A percentile compares a stretch with the other conserved stretches of the same genome.
Conservation (phyloP, 164 flowering plant genomes). For the Annona squamosa region DNA sequence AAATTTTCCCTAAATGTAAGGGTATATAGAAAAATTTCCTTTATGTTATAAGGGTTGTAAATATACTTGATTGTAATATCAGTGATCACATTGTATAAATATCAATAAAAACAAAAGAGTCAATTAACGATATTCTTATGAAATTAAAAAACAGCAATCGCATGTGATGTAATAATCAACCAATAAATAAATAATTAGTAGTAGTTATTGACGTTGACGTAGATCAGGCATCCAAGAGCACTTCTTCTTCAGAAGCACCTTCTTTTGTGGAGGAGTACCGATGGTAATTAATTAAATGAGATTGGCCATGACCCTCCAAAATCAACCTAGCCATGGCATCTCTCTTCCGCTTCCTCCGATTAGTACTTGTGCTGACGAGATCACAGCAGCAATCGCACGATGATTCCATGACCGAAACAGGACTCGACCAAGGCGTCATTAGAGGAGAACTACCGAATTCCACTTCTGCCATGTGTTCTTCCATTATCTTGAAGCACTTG, state of each 20-base stretch:
- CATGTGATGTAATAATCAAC: no score
- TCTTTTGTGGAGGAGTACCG: background rate
- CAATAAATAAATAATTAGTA: background rate
- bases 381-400: conserved; percentile 14
- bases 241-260: background rate
- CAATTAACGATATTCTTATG: background rate
- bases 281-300: background rate
- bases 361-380: conserved; percentile 2
- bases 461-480: conserved; percentile 22
- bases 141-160: background rate
- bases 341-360: conserved; percentile 25
- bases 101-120: no score
- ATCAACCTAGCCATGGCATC: conserved; percentile 6
- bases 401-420: conserved; percentile 35
- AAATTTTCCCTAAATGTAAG: no score
- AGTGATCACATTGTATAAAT: no score
- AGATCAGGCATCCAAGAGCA: no score
- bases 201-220: background rate
- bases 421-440: conserved; percentile 38
- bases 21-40: no score
- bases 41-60: no score
- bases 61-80: no score
- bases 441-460: conserved; percentile 1
- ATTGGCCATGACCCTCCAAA: background rate
- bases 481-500: conserved; percentile 34